Evolutionary conservation across 805 yeast species (phyloP), one percentile per base, ranked within the genome.

Genomic region (Hagleromyces aurorensis): DNA sequence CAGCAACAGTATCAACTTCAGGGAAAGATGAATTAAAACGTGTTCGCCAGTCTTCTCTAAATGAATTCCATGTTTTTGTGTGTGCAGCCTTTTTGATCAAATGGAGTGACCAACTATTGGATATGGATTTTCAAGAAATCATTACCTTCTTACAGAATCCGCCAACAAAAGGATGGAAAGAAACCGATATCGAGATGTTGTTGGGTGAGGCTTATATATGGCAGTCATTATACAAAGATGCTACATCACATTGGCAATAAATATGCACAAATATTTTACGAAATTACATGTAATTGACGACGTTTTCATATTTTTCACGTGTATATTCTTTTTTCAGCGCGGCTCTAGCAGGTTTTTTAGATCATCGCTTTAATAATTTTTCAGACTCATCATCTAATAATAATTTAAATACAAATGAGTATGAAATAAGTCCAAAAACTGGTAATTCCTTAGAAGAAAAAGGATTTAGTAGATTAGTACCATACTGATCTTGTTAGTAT

Each of bases 171-270:
- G 61, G 66, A 21, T 91, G 98, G 98, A 68, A 67, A 3, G 94
- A 83, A 38, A 79, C 79, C 50, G 96, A 91, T 46, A 75, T 91
- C 23, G 97, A 91, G 57, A 68, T 91, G 64, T 67, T 91, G 59
- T 59, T 91, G 33, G 85, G 96, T 59, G 96, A 91, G 56, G 98
- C 97, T 0, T 91, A 75, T 55, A 85, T 91, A 48, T 91, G 96
- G 96, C 96, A 87, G 59, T 76, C 89, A 32, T 63, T 91, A 21
- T 91, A 84, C 54, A 85, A 83, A 51, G 81, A 85, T 52, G 95
- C 95, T 4, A 62, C 79, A 12, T 96, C 96, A 1, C 96, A 87
- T 57, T 67, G 87, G 52, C 70, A 78, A 23, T 53, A 36, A 36
- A 18, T n/a, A 20, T 14, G 13, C 10, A 23, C 19, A 9, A 16